Conservation (phyloP, 768 basidiomycete species). For the Boletus speciosus region DNA sequence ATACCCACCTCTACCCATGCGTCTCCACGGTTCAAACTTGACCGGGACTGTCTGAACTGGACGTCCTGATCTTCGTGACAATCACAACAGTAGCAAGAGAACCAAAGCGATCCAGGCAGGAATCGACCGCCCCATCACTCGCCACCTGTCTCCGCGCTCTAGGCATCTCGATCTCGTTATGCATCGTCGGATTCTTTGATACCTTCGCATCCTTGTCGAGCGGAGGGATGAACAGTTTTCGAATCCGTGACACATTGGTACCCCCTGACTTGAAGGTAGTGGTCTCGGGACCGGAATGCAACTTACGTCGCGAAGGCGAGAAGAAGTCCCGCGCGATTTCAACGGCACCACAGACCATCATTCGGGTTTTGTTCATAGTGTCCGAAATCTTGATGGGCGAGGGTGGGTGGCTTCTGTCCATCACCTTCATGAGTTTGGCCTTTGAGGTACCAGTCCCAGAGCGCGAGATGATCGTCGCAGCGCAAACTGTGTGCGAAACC, state of each 20-base stretch:
- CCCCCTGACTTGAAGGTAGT: not conserved
- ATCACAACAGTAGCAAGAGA: not conserved
- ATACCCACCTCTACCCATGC: too few relatives aligned
- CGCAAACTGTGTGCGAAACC: not conserved
- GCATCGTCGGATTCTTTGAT: not conserved
- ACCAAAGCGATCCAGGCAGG: not conserved
- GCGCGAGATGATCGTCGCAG: not conserved
- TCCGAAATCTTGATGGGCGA: not conserved
- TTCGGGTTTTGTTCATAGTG: not conserved
- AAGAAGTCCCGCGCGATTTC: not conserved
- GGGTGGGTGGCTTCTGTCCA: not conserved
- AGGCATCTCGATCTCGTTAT: constrained; percentile 8
- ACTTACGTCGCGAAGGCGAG: not conserved
- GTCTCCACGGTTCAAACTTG: not conserved
- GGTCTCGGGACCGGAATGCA: not conserved
- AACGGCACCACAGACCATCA: not conserved
- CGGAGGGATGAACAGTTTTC: constrained; percentile 1
- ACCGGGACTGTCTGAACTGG: not conserved
- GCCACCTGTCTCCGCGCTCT: constrained; percentile 5
- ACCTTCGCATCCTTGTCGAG: not conserved
- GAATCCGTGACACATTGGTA: not conserved
- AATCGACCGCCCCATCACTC: not conserved
- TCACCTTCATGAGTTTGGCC: not conserved
- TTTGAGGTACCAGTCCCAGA: not conserved
- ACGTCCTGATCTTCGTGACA: not conserved